Evolutionary conservation across 2,329 filamentous ascomycete genomes (phyloP).

Genomic region (Lasiodiplodia theobromae): DNA sequence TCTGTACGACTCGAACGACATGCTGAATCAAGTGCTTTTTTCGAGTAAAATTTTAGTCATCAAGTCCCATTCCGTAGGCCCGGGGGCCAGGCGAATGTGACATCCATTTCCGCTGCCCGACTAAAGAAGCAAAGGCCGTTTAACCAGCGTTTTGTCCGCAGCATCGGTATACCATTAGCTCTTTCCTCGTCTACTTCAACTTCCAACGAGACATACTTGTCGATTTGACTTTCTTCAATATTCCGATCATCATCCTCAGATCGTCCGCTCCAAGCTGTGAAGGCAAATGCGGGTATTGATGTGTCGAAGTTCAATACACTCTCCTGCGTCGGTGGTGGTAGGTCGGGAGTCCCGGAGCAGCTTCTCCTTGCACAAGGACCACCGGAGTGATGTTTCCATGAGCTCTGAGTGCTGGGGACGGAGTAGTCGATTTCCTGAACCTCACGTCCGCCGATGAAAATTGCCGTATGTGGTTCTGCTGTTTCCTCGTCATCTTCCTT

Average conservation of each 20-base stretch:
- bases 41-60: background rate
- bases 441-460: constrained; percentile 10
- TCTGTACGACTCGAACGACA: too few species aligned
- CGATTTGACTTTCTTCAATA: constrained; percentile 12
- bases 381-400: background rate
- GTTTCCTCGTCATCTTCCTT: background rate
- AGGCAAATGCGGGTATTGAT: background rate
- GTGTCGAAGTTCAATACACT: background rate
- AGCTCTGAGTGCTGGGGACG: background rate
- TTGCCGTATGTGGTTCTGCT: background rate
- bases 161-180: background rate
- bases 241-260: background rate
- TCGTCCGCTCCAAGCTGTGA: constrained; percentile 24
- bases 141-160: constrained; percentile 18
- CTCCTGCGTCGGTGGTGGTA: background rate
- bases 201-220: constrained; percentile 29
- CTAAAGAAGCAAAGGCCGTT: constrained; percentile 26
- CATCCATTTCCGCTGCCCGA: constrained; percentile 1
- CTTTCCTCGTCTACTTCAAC: constrained; percentile 5
- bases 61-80: background rate
- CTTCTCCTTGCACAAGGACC: background rate
- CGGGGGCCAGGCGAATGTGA: constrained; percentile 23
- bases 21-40: background rate
- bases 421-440: background rate
- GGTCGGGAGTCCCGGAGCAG: background rate